A percentile compares a stretch with the other conserved stretches of the same genome.
Evolutionary conservation across 441 rosid species (phyloP).

Genomic region (Populus hybrid): DNA sequence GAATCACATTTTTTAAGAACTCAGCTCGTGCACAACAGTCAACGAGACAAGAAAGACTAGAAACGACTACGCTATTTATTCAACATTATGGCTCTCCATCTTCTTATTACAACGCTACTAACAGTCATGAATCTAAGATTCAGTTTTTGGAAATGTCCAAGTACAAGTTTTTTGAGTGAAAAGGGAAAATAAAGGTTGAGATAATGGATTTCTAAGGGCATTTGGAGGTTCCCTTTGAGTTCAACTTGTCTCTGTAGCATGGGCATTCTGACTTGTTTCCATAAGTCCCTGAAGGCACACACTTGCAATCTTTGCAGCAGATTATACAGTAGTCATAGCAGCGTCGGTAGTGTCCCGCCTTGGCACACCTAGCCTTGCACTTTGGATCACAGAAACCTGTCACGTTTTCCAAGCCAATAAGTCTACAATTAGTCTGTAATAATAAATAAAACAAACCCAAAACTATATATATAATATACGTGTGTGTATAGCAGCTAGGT

Average conservation of each 20-base stretch:
- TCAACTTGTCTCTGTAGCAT: constrained; percentile 36
- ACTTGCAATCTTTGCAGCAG: constrained; percentile 40
- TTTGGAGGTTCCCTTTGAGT: constrained; percentile 40
- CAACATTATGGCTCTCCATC: no score
- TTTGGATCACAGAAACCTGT: constrained; percentile 26
- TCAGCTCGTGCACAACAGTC: background rate
- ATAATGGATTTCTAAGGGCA: constrained; percentile 26
- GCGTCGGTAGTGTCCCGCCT: constrained; percentile 25
- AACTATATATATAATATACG: background rate
- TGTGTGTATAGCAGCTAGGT: background rate
- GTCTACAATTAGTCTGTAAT: background rate
- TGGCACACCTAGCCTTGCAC: constrained; percentile 30
- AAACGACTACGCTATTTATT: no score
- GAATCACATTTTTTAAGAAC: background rate
- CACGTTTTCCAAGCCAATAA: background rate
- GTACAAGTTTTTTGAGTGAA: no score
- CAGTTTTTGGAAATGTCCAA: background rate
- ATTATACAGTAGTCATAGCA: constrained; percentile 38
- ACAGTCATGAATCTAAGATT: background rate
- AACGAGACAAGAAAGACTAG: no score
- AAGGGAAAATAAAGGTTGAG: background rate
- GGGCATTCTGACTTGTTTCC: constrained; percentile 43
- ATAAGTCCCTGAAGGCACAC: constrained; percentile 45
- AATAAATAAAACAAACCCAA: background rate
- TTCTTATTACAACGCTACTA: no score